These are phyloP conservation scores for Lipomyces yamadae DNA, from an alignment of 805 yeast species.

Conservation along the genomic window DNA sequence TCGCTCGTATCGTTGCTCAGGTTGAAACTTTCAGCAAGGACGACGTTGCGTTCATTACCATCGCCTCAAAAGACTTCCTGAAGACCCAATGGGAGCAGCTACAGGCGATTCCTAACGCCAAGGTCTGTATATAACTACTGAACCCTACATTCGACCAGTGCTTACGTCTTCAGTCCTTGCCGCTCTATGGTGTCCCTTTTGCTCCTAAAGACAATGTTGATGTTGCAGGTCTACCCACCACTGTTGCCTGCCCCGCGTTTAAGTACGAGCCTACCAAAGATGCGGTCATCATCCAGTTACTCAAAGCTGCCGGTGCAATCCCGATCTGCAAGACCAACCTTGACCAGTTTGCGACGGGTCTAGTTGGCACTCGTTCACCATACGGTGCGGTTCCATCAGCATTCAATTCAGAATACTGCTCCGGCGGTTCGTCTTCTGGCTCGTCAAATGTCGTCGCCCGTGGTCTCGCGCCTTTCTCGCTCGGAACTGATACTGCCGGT, in stretches of 20 bases:
- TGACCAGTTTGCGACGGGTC: slow-evolving; percentile 97
- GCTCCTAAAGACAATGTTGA: slow-evolving; percentile 96
- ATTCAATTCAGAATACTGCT: slow-evolving; percentile 73
- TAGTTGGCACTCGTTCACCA: slow-evolving; percentile 94
- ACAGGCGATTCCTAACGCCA: slow-evolving; percentile 61
- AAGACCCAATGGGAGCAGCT: slow-evolving; percentile 77
- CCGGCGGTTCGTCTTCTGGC: slow-evolving; percentile 96
- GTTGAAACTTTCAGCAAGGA: slow-evolving; percentile 44
- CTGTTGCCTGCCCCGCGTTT: slow-evolving; percentile 94
- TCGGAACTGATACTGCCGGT: slow-evolving; percentile 98
- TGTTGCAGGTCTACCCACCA: slow-evolving; percentile 79
- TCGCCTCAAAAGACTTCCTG: slow-evolving; percentile 64
- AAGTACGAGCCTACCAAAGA: slow-evolving; percentile 71
- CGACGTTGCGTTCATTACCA: slow-evolving; percentile 92
- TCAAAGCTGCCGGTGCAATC: slow-evolving; percentile 89
- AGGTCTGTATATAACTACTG: slow-evolving; percentile 43
- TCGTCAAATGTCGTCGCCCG: slow-evolving; percentile 87
- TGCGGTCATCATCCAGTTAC: slow-evolving; percentile 73
- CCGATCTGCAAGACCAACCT: slow-evolving; percentile 91
- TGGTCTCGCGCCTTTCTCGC: slow-evolving; percentile 84
- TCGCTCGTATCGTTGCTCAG: slow-evolving; percentile 51
- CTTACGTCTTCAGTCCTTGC: slow-evolving; percentile 44
- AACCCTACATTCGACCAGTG: not conserved
- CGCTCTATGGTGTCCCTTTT: slow-evolving; percentile 90
- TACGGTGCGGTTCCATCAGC: slow-evolving; percentile 87